A percentile compares a stretch with the other conserved stretches of the same genome.
Conservation (phyloP, 2,329 filamentous ascomycete genomes). For the Sporothrix dimorphospora region DNA sequence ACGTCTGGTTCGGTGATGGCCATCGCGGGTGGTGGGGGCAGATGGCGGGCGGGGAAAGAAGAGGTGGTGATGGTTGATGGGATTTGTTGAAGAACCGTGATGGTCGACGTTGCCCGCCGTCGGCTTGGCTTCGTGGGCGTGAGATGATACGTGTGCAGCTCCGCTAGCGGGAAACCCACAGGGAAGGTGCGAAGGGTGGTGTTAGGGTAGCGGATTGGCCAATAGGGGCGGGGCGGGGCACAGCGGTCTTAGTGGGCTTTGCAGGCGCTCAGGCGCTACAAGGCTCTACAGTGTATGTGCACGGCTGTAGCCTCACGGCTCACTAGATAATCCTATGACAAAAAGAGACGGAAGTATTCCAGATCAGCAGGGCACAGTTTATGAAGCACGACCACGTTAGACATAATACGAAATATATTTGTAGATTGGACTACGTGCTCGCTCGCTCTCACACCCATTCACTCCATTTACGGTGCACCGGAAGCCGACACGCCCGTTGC, state of each 20-base stretch:
- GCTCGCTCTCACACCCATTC: background rate
- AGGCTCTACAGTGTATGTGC: background rate
- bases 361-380: background rate
- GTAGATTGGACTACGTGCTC: background rate
- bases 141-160: conserved; percentile 26
- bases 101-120: background rate
- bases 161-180: conserved; percentile 5
- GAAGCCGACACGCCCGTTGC: background rate
- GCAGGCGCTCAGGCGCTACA: background rate
- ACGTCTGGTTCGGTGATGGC: conserved; percentile 48
- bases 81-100: background rate
- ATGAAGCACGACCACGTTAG: background rate
- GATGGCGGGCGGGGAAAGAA: background rate
- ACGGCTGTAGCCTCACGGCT: conserved; percentile 15
- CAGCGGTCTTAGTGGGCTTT: background rate
- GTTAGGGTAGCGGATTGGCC: conserved; percentile 1
- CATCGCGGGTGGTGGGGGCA: conserved; percentile 33
- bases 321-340: background rate
- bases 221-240: conserved; percentile 4
- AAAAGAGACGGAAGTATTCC: background rate
- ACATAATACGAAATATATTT: background rate
- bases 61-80: background rate
- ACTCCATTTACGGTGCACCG: background rate
- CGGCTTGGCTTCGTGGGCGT: background rate
- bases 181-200: background rate